A percentile compares a stretch with the other conserved stretches of the same genome.
phyloP scores from a whole-genome alignment of 768 basidiomycete genomes.

The Sutorius australiensis region DNA sequence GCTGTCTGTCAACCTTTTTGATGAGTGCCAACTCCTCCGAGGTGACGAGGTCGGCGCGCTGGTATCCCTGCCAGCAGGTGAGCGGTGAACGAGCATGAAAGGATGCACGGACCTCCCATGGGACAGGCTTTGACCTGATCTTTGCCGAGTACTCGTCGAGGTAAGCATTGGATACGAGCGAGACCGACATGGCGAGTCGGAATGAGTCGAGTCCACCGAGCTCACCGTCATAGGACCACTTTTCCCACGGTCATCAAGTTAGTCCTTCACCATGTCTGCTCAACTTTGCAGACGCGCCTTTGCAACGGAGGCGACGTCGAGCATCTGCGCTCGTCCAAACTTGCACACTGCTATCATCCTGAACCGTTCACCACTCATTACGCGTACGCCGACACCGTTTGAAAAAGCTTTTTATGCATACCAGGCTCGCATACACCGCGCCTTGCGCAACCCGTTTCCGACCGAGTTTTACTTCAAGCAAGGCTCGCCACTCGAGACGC shows the following conservation, averaged over 20 bases:
- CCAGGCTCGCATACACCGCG: slow-evolving; percentile 77
- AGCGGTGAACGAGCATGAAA: not conserved
- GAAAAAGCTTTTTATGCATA: slow-evolving; percentile 82
- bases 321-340: slow-evolving; percentile 25
- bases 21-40: slow-evolving; percentile 82
- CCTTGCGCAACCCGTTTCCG: slow-evolving; percentile 85
- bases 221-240: slow-evolving; percentile 9
- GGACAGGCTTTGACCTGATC: slow-evolving; percentile 85
- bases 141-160: slow-evolving; percentile 86
- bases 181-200: slow-evolving; percentile 55
- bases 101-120: slow-evolving; percentile 78
- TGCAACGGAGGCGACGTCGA: slow-evolving; percentile 38
- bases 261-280: slow-evolving; percentile 10
- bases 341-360: slow-evolving; percentile 66
- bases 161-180: slow-evolving; percentile 75
- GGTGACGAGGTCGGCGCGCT: slow-evolving; percentile 87
- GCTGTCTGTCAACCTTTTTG: slow-evolving; percentile 86
- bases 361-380: slow-evolving; percentile 74
- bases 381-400: slow-evolving; percentile 66
- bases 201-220: not conserved
- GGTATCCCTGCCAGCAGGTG: slow-evolving; percentile 69
- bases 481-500: slow-evolving; percentile 78
- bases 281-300: slow-evolving; percentile 35
- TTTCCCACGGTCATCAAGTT: slow-evolving; percentile 33
- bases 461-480: slow-evolving; percentile 92